These are phyloP conservation scores for Colletotrichum sp. DNA, from an alignment of 2,329 filamentous ascomycete genomes.

Conservation along the genomic window DNA sequence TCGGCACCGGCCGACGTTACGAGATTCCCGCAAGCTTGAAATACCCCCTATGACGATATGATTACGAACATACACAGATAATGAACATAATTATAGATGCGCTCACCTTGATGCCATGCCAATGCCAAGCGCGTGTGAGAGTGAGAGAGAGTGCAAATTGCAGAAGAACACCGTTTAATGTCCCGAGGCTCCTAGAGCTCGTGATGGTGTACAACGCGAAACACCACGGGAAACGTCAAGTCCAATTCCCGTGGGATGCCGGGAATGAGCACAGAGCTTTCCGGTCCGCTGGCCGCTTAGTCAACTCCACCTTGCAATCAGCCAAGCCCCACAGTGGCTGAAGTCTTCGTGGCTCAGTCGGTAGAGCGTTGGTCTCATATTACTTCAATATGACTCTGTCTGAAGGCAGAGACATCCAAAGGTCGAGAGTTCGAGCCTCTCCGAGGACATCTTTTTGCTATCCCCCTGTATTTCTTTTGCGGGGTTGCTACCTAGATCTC, in stretches of 20 bases:
- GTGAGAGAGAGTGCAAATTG: background rate
- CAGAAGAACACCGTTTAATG: background rate
- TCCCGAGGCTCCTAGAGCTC: background rate
- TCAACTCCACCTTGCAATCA: rapidly evolving
- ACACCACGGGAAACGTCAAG: background rate
- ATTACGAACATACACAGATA: background rate
- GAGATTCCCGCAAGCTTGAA: background rate
- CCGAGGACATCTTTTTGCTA: slow-evolving; percentile 10
- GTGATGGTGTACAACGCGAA: background rate
- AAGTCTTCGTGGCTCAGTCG: slow-evolving; percentile 19
- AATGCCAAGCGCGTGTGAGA: background rate
- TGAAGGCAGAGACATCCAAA: slow-evolving; percentile 3
- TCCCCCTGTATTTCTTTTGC: rapidly evolving
- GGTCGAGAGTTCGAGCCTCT: slow-evolving; percentile 21
- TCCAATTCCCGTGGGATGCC: background rate
- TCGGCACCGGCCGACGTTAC: background rate
- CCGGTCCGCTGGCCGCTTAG: background rate
- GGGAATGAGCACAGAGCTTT: background rate
- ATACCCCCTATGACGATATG: background rate
- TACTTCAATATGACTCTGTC: slow-evolving; percentile 1
- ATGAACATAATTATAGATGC: background rate
- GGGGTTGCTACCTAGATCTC: background rate
- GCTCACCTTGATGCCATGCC: rapidly evolving
- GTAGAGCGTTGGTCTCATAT: slow-evolving; percentile 22
- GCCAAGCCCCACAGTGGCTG: background rate